These are phyloP conservation scores for Heterobasidion irregulare DNA, from an alignment of 1,284 basidiomycete species.

Conservation along the genomic window DNA sequence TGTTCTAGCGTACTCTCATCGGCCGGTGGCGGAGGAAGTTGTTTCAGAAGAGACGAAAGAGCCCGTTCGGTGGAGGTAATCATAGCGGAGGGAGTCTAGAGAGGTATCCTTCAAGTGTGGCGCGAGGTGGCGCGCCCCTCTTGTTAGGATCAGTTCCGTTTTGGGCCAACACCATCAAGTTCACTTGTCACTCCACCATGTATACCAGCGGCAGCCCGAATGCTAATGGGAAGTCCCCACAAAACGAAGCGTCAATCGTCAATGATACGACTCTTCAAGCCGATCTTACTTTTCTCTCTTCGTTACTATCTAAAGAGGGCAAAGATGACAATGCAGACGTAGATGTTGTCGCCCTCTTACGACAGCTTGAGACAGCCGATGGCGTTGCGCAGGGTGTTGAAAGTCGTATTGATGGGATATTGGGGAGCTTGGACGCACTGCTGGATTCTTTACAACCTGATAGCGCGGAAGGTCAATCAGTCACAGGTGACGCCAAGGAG, in stretches of 20 bases:
- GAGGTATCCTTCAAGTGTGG: too few species aligned
- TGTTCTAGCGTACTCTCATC: conserved; percentile 37
- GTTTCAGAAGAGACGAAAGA: conserved; percentile 23
- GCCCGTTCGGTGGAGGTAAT: neutral
- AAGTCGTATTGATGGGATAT: conserved; percentile 39
- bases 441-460: conserved; percentile 29
- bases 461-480: neutral
- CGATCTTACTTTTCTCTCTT: too few species aligned
- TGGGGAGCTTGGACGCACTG: conserved; percentile 44
- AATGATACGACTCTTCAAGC: too few species aligned
- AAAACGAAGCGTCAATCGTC: too few species aligned
- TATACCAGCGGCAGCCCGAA: too few species aligned
- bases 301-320: too few species aligned
- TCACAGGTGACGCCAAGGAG: neutral
- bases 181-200: too few species aligned
- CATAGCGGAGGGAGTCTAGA: too few species aligned
- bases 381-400: conserved; percentile 46
- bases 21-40: conserved; percentile 42
- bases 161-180: too few species aligned
- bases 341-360: conserved; percentile 38
- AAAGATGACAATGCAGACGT: conserved; percentile 18
- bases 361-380: conserved; percentile 38
- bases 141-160: too few species aligned
- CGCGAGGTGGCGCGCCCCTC: too few species aligned
- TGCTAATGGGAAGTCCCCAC: too few species aligned